Base-by-base conservation (phyloP, 1,284 basidiomycete species). In the Trametes polyzona region DNA sequence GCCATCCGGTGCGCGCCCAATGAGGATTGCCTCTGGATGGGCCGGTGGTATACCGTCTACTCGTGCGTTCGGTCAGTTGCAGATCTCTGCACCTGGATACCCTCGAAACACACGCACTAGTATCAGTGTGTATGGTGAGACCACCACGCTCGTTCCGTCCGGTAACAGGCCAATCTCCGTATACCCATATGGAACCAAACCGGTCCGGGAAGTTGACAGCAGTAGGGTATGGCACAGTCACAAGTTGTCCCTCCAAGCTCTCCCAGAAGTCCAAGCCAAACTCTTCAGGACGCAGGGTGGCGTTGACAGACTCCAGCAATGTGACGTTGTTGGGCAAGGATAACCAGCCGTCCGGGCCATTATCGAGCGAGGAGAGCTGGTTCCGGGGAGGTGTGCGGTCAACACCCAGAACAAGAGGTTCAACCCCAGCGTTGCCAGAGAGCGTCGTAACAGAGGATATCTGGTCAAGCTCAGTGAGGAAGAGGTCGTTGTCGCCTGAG, bases 181-280 rank as follows among this genome's bases (percentile, higher is more conserved):
- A 75, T 0, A 83, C 81, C 83, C 83, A 87, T 41, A 86, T 76
- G 44, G 86, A 82, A 4, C 81, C 80, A 64, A 78, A 86, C 21
- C 68, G 70, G 60, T 84, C 84, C 21, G 77, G 74, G 65, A 86
- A 86, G 58, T 77, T 73, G 7, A 80, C 66, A 2, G 81, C 78
- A 8, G 75, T 69, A 2, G 86, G 84, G 12, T 70, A 73, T 4
- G 75, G 78, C 36, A 87, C 72, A 1, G 76, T 80, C n/a, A 88
- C 84, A 1, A 87, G 73, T 62, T 81, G 79, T 1, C 83, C 84
- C 61, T 84, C 82, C 14, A 87, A 71, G 65, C 82, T 85, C 65
- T 83, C 78, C 84, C 84, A 88, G 65, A 87, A 87, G 64, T 87
- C 84, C 41, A 87, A 65, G 4, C 84, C 84, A 59, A 76, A 86